phyloP scores from a whole-genome alignment of 306 rosid species.

The Lablab purpureus region DNA sequence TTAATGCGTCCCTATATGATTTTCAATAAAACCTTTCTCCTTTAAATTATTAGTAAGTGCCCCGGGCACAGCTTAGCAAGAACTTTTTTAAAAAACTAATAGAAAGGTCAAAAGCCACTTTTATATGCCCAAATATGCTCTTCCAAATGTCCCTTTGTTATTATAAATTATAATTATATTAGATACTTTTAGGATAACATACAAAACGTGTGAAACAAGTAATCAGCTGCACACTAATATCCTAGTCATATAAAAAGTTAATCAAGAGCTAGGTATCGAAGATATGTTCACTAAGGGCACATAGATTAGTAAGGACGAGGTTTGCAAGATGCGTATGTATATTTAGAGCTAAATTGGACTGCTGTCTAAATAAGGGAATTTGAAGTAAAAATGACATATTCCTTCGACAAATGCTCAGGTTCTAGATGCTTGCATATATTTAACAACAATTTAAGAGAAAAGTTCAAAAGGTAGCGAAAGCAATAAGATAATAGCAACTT shows the following conservation, averaged over 20 bases:
- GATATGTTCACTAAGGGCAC: neutral
- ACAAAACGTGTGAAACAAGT: slow-evolving; percentile 5
- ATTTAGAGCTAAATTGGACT: slow-evolving; percentile 3
- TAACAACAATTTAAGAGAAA: neutral
- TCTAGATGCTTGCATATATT: slow-evolving; percentile 1
- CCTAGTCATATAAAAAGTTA: neutral
- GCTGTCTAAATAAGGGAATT: neutral
- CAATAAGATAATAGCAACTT: neutral
- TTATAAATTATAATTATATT: neutral
- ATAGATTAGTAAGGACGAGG: slow-evolving; percentile 5
- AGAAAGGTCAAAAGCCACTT: slow-evolving; percentile 5
- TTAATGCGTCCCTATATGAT: neutral
- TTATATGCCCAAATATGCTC: neutral
- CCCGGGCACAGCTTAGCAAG: neutral
- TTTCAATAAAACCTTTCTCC: neutral
- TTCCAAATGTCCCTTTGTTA: neutral
- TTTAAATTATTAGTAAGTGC: neutral
- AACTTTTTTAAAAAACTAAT: neutral
- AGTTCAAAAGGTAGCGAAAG: neutral
- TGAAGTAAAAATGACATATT: neutral
- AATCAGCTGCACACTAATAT: slow-evolving; percentile 6
- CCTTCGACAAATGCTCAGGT: neutral
- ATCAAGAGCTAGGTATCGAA: neutral
- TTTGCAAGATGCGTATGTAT: neutral
- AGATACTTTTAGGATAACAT: neutral